Evolutionary conservation across 2,329 filamentous ascomycete species (phyloP), one percentile per base, ranked within the genome.

Genomic region (Cercospora canescens): DNA sequence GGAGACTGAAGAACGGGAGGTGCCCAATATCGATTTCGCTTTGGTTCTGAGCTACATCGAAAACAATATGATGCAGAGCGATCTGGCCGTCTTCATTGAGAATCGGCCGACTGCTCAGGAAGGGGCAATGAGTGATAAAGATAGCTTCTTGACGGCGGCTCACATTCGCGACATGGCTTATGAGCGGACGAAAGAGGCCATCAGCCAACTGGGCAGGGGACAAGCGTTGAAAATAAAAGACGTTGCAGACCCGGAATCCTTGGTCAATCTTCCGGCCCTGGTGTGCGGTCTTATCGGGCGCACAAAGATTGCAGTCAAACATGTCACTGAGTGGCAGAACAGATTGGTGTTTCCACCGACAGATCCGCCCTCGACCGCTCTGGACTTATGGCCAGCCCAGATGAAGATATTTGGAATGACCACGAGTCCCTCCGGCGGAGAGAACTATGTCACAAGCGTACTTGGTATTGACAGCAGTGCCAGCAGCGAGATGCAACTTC

Each of bases 41-140:
- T 89, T 89, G 64, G 88, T 96, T 1, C 78, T 97, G 8, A 85
- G 87, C 0, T 97, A 97, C 75, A 91, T 98, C 39, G 86, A 90
- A 70, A 86, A 98, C 71, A 79, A 41, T 71, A 77, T 66, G 77
- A 75, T 54, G 71, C 69, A 61, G 74, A 79, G 64, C 73, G 75
- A 67, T 35, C 60, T 74, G 14, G 62, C 64, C 2, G 30, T 55
- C 3, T 69, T 72, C 45, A 37, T 75, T 76, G 45, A 74, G 75
- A 61, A 64, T 68, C 24, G 64, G 85, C 7, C 75, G 79, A 41
- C 75, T 81, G 30, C 84, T 85, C n/a, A 85, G 28, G 69, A 64
- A 41, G 57, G 56, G 16, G 66, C 30, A 37, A 69, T 50, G 7
- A 62, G 61, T 12, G 63, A 50, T n/a, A 65, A 66, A 32, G 69